Conservation (phyloP, 768 basidiomycete species). For the Boletales sp. region DNA sequence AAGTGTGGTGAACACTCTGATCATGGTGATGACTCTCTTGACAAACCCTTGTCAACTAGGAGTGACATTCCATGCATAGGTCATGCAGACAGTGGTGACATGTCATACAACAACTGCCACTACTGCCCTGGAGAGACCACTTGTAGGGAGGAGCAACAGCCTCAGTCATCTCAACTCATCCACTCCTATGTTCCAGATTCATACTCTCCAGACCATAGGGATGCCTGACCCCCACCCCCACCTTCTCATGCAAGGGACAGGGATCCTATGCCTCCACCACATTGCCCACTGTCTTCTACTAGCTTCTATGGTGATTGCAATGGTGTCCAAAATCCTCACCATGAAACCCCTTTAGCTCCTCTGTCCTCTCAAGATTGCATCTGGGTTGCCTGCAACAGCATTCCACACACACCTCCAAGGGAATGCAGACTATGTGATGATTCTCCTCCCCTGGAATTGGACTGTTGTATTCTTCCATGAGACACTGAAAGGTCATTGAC, state of each 20-base stretch:
- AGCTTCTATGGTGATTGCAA: conserved; percentile 21
- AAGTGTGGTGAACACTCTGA: conserved; percentile 21
- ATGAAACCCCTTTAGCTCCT: conserved; percentile 19
- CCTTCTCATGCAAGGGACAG: too few species aligned
- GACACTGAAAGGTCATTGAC: conserved; percentile 38
- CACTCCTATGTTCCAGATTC: conserved; percentile 29
- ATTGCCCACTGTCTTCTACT: conserved; percentile 19
- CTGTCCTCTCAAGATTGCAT: conserved; percentile 23
- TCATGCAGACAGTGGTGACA: conserved; percentile 29
- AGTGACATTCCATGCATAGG: conserved; percentile 27
- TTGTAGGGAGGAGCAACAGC: conserved; percentile 27
- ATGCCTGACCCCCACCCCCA: conserved; percentile 18
- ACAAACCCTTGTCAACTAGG: conserved; percentile 23
- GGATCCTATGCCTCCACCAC: conserved; percentile 15
- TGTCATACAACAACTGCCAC: conserved; percentile 61
- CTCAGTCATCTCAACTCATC: conserved; percentile 16
- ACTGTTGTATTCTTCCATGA: conserved; percentile 21
- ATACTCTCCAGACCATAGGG: conserved; percentile 23
- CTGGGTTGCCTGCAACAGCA: conserved; percentile 15
- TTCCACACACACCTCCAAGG: conserved; percentile 16
- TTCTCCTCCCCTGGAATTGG: conserved; percentile 10
- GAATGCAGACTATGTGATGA: conserved; percentile 28
- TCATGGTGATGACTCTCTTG: conserved; percentile 25
- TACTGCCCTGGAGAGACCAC: conserved; percentile 48
- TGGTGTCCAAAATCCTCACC: conserved; percentile 13